These are phyloP conservation scores for Kazachstania psychrophila DNA, from an alignment of 805 yeast genomes.

Conservation along the genomic window DNA sequence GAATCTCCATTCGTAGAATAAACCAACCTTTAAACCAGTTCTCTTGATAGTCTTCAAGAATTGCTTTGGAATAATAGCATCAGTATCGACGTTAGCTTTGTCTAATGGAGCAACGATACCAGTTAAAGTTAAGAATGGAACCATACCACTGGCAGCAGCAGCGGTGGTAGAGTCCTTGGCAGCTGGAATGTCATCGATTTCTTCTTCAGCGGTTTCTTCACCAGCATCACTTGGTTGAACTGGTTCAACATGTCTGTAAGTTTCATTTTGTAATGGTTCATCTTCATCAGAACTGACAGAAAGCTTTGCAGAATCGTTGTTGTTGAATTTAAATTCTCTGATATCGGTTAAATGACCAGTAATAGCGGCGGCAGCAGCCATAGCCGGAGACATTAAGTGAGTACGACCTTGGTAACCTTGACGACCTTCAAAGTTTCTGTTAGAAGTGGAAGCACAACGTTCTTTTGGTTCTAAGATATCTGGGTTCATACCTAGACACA, in stretches of 20 bases:
- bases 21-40: slow-evolving; percentile 82
- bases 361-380: slow-evolving; percentile 99
- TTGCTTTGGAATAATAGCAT: slow-evolving; percentile 97
- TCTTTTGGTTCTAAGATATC: slow-evolving; percentile 92
- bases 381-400: slow-evolving; percentile 96
- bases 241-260: slow-evolving; percentile 58
- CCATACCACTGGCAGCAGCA: slow-evolving; percentile 47
- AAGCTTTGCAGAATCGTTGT: slow-evolving; percentile 52
- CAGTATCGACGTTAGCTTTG: slow-evolving; percentile 94
- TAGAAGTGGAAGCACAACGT: slow-evolving; percentile 97
- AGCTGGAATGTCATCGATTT: slow-evolving; percentile 56
- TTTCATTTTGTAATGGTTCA: slow-evolving; percentile 49
- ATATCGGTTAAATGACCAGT: slow-evolving; percentile 86
- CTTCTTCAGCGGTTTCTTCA: slow-evolving; percentile 42
- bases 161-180: slow-evolving; percentile 31
- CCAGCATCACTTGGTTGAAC: slow-evolving; percentile 44
- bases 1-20: slow-evolving; percentile 87
- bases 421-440: slow-evolving; percentile 98
- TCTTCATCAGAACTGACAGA: slow-evolving; percentile 35
- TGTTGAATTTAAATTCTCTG: slow-evolving; percentile 63
- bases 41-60: slow-evolving; percentile 95
- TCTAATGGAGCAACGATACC: slow-evolving; percentile 92
- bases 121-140: slow-evolving; percentile 61
- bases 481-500: slow-evolving; percentile 99
- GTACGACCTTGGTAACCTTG: slow-evolving; percentile 96